Percentiles rank a stretch among this genome's conserved stretches.
Evolutionary conservation across 2,329 filamentous ascomycete species (phyloP).

Genomic region (Aspergillus alliaceus): DNA sequence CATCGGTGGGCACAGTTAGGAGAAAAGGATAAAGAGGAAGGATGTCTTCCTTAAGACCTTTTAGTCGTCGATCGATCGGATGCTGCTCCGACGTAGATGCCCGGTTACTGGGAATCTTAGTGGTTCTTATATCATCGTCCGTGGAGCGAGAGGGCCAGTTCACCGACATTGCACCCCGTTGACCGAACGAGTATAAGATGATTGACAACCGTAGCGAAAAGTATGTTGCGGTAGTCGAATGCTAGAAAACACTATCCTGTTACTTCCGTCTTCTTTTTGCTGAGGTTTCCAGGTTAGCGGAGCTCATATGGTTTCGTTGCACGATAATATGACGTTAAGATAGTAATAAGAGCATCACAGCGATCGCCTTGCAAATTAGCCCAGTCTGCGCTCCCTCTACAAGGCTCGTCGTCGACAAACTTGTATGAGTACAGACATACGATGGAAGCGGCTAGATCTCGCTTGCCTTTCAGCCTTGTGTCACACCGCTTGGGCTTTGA

Average conservation of each 20-base stretch:
- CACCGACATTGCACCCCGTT: slow-evolving; percentile 42
- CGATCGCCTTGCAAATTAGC: neutral
- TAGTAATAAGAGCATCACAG: neutral
- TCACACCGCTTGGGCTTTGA: neutral
- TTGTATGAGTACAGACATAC: neutral
- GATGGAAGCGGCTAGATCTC: neutral
- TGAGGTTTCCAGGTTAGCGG: neutral
- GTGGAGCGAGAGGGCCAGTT: slow-evolving; percentile 31
- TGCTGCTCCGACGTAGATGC: slow-evolving; percentile 26
- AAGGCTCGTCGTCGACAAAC: neutral
- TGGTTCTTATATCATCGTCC: slow-evolving; percentile 25
- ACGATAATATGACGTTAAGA: neutral
- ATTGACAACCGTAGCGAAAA: neutral
- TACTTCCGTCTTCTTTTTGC: neutral
- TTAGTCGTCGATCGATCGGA: slow-evolving; percentile 37
- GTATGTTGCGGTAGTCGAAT: neutral
- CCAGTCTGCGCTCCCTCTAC: neutral
- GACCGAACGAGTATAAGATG: slow-evolving; percentile 2
- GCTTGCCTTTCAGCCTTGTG: neutral
- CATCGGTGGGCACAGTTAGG: slow-evolving; percentile 48
- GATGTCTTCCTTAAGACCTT: slow-evolving; percentile 41
- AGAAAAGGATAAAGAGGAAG: slow-evolving; percentile 48
- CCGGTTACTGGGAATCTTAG: slow-evolving; percentile 22
- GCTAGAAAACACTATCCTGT: neutral
- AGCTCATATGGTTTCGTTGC: neutral